phyloP scores from a whole-genome alignment of 2,329 filamentous ascomycete species.

The Aspergillus arachidicola region DNA sequence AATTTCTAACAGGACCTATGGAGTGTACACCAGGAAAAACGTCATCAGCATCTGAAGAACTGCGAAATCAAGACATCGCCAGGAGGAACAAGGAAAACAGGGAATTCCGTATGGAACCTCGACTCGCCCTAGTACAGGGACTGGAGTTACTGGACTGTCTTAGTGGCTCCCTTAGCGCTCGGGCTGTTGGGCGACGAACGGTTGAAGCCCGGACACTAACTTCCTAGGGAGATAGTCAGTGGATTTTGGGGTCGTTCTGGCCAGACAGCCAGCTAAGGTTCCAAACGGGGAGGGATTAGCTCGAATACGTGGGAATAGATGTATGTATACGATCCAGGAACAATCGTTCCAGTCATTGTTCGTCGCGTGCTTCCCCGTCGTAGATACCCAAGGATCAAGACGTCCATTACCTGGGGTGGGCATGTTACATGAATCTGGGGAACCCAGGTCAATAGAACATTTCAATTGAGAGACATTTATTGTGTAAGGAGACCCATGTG shows the following conservation, averaged over 20 bases:
- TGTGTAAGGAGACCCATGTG: conserved; percentile 7
- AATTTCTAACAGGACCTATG: background rate
- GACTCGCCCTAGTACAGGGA: conserved; percentile 14
- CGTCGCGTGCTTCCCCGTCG: background rate
- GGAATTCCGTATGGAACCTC: conserved; percentile 10
- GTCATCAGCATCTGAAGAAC: background rate
- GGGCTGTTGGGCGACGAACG: conserved; percentile 14
- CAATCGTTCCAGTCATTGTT: background rate
- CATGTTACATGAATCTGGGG: background rate
- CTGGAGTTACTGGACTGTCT: conserved; percentile 12
- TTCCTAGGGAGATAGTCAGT: background rate
- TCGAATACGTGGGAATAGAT: background rate
- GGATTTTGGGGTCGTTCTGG: conserved; percentile 8
- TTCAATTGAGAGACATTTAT: conserved; percentile 1
- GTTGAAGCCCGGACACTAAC: conserved; percentile 11
- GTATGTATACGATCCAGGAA: background rate
- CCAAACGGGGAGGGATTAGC: background rate
- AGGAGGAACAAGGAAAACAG: background rate
- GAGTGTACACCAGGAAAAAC: background rate
- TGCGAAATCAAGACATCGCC: background rate
- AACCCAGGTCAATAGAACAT: background rate
- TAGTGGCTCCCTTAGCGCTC: conserved; percentile 17
- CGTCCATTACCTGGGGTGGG: background rate
- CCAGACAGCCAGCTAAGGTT: conserved; percentile 6
- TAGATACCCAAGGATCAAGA: background rate